Percentiles rank a stretch among this genome's conserved stretches.
phyloP scores from a whole-genome alignment of 352 stramenopile species.

The Phytophthora megakarya region DNA sequence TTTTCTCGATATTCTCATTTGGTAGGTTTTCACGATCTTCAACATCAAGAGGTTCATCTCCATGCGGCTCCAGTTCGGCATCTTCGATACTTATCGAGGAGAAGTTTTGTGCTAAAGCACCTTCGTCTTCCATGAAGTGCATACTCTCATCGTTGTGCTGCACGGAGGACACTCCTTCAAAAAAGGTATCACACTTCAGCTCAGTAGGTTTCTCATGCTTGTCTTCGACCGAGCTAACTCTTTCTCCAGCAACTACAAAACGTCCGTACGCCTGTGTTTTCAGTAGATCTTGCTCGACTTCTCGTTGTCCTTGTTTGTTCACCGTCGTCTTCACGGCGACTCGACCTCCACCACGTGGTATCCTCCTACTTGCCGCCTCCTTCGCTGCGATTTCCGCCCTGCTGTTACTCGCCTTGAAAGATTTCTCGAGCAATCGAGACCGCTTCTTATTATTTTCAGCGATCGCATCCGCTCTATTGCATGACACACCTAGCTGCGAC shows the following conservation, averaged over 20 bases:
- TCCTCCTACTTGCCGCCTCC: slow-evolving; percentile 7
- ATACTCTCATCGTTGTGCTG: slow-evolving; percentile 61
- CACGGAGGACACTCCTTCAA: slow-evolving; percentile 76
- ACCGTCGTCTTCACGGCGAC: not conserved
- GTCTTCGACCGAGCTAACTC: slow-evolving; percentile 15
- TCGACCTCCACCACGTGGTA: not conserved
- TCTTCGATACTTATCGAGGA: slow-evolving; percentile 48
- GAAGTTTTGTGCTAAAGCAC: slow-evolving; percentile 51
- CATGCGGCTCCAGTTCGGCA: slow-evolving; percentile 7
- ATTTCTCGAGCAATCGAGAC: slow-evolving; percentile 28
- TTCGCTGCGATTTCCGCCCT: slow-evolving; percentile 19
- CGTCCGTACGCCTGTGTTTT: slow-evolving; percentile 48
- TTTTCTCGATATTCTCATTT: slow-evolving; percentile 24
- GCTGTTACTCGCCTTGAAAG: slow-evolving; percentile 20
- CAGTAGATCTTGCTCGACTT: slow-evolving; percentile 30
- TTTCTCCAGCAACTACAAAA: slow-evolving; percentile 31
- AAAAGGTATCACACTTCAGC: slow-evolving; percentile 34
- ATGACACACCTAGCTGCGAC: slow-evolving; percentile 1
- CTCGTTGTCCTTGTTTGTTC: not conserved
- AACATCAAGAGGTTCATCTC: not conserved
- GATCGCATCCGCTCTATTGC: slow-evolving; percentile 23
- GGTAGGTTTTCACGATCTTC: slow-evolving; percentile 12
- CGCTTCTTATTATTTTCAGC: slow-evolving; percentile 44
- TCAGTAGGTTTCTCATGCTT: slow-evolving; percentile 7
- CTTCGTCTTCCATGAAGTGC: slow-evolving; percentile 65